Evolutionary conservation across 768 basidiomycete species (phyloP).

Genomic region (Boletus sp.): DNA sequence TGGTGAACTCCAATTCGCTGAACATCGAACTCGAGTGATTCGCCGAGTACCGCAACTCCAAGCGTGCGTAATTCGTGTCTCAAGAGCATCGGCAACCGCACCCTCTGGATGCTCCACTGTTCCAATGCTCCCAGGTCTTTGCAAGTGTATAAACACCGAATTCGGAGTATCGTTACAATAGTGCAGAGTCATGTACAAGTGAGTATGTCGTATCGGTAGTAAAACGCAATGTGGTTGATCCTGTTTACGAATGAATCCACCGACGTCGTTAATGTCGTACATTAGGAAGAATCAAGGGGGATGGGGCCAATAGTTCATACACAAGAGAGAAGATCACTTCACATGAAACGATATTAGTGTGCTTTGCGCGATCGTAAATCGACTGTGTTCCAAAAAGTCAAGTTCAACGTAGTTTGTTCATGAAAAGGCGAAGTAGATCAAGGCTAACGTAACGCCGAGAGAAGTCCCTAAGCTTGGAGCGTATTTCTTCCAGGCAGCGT

Average conservation of each 20-base stretch:
- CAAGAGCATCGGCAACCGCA: not conserved
- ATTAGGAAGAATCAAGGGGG: not conserved
- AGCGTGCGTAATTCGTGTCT: not conserved
- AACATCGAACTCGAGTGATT: conserved; percentile 1
- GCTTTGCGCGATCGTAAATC: conserved; percentile 4
- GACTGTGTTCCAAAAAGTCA: conserved; percentile 9
- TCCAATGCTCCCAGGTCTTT: conserved; percentile 9
- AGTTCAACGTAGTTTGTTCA: conserved; percentile 9
- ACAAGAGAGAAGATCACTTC: conserved; percentile 15
- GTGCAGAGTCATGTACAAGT: conserved; percentile 22
- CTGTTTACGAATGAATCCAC: conserved; percentile 10
- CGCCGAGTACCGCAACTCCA: not conserved
- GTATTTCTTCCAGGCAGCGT: conserved; percentile 26
- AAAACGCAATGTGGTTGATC: conserved; percentile 8
- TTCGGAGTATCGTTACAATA: conserved; percentile 16
- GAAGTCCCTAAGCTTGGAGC: conserved; percentile 11
- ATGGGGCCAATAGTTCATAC: conserved; percentile 8
- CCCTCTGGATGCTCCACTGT: not conserved
- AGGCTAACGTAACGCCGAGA: conserved; percentile 16
- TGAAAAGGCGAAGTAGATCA: conserved; percentile 19
- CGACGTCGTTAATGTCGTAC: conserved; percentile 19
- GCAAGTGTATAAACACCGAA: not conserved
- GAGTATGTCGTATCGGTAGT: conserved; percentile 14
- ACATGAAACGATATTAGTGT: conserved; percentile 11
- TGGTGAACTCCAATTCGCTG: not conserved